These are phyloP conservation scores for Epichloe uncinata DNA, from an alignment of 2,329 filamentous ascomycete species.

Conservation along the genomic window DNA sequence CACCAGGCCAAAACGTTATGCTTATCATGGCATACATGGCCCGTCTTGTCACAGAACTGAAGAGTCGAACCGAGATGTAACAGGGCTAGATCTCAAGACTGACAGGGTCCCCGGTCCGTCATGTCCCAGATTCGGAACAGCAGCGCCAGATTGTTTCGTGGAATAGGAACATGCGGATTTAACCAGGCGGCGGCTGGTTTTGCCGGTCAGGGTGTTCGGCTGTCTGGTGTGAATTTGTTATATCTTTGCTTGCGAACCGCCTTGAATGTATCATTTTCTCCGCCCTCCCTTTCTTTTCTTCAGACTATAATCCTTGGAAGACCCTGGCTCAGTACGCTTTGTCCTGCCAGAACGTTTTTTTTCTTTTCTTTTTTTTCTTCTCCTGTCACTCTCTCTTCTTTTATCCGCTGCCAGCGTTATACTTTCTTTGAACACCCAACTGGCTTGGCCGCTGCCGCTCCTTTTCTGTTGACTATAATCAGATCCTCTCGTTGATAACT, in stretches of 20 bases:
- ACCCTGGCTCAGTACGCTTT: conserved; percentile 9
- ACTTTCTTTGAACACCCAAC: conserved; percentile 32
- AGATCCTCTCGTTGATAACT: neutral
- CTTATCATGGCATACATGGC: conserved; percentile 5
- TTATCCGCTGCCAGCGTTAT: conserved; percentile 17
- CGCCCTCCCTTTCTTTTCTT: conserved; percentile 7
- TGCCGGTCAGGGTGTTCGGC: neutral
- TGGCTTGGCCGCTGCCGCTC: conserved; percentile 45
- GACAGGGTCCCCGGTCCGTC: conserved; percentile 6
- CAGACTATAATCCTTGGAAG: neutral
- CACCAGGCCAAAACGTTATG: no score
- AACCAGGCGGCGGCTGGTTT: neutral
- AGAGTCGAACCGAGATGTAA: conserved; percentile 13
- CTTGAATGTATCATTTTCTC: neutral
- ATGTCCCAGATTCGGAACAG: conserved; percentile 10
- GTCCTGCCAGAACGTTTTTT: conserved; percentile 14
- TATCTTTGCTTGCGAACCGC: conserved; percentile 7
- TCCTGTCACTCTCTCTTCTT: conserved; percentile 8
- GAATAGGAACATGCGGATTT: conserved; percentile 4
- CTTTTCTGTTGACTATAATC: conserved; percentile 22
- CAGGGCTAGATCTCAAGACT: conserved; percentile 15
- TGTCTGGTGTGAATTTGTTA: neutral
- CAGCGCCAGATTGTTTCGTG: conserved; percentile 10
- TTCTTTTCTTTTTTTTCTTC: conserved; percentile 9
- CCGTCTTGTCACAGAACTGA: conserved; percentile 9